These are phyloP conservation scores for Aspergillus haitiensis DNA, from an alignment of 495 filamentous ascomycete species.

Conservation along the genomic window DNA sequence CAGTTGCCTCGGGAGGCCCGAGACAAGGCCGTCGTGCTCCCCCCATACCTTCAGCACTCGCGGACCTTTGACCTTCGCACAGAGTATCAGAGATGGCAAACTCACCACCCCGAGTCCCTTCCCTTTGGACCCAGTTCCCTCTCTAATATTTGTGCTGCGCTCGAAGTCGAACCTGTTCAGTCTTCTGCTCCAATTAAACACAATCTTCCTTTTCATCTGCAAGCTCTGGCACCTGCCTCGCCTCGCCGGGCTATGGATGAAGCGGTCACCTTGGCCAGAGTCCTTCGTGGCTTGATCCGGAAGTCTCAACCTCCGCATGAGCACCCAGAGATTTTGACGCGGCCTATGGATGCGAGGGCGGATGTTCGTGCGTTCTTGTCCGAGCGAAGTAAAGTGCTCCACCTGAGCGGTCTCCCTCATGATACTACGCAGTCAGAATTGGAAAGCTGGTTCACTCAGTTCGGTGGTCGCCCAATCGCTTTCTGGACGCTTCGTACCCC, in stretches of 20 bases:
- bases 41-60: constrained; percentile 96
- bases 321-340: constrained; percentile 87
- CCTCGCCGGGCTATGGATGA: constrained; percentile 97
- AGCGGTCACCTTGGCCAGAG: constrained; percentile 87
- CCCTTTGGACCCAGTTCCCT: constrained; percentile 94
- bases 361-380: constrained; percentile 95
- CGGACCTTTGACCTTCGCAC: constrained; percentile 94
- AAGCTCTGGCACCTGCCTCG: constrained; percentile 94
- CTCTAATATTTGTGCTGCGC: constrained; percentile 94
- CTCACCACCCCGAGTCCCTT: constrained; percentile 94
- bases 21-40: constrained; percentile 94
- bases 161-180: constrained; percentile 96
- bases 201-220: constrained; percentile 95
- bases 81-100: constrained; percentile 98
- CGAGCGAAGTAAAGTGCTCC: constrained; percentile 94
- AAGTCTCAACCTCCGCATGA: constrained; percentile 94
- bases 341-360: constrained; percentile 94
- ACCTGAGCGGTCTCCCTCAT: constrained; percentile 94
- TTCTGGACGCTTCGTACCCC: constrained; percentile 98
- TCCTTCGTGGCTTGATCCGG: constrained; percentile 84
- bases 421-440: constrained; percentile 98
- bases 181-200: constrained; percentile 97
- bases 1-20: constrained; percentile 96
- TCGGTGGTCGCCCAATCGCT: constrained; percentile 95
- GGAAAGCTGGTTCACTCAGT: constrained; percentile 99